Base-by-base conservation (phyloP, 768 basidiomycete species). In the Asterophora parasitica region DNA sequence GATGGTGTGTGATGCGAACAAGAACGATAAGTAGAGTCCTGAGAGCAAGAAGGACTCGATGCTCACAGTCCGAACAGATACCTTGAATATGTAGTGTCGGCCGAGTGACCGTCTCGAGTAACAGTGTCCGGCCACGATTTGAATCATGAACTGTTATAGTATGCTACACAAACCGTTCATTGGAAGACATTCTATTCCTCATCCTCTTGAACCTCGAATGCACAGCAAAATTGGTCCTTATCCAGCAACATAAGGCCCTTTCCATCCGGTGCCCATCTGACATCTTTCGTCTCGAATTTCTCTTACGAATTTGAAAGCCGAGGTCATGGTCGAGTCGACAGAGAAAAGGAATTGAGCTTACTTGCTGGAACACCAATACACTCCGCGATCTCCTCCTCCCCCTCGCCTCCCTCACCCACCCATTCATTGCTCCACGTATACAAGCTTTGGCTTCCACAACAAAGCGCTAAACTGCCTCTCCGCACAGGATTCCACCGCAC, bases 341-440 rank as follows among this genome's bases (percentile, higher is more conserved):
- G 9, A 4, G n/a, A 17, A 27, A 36, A 15, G 32, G 26, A 41
- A 12, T 49, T 52, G 46, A 23, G 78, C 89, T 67, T 60, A 88
- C 88, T 80, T n/a, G 85, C 78, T 28, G 93, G 93, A 4, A 96
- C 80, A 6, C 89, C 89, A 28, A 94, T 79, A 57, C 91, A 94
- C 64, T 95, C 93, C 2, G 91, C 90, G 67, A 92, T 85, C 58
- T 92, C 91, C 58, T 81, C 82, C 36, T 77, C 76, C n/a, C n/a
- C n/a, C 15, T 68, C 69, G 4, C 73, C 77, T 4, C 65, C 71
- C 37, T 81, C 81, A 23, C 73, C 75, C 12, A 81, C 65, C 86
- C 85, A 89, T 57, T 91, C 88, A 52, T 89, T 87, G 53, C 84
- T 88, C 89, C 89, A 92, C 7, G 75, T 79, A 62, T 85, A 88